Conservation (phyloP, 2,329 filamentous ascomycete genomes). For the Triangularia setosa region DNA sequence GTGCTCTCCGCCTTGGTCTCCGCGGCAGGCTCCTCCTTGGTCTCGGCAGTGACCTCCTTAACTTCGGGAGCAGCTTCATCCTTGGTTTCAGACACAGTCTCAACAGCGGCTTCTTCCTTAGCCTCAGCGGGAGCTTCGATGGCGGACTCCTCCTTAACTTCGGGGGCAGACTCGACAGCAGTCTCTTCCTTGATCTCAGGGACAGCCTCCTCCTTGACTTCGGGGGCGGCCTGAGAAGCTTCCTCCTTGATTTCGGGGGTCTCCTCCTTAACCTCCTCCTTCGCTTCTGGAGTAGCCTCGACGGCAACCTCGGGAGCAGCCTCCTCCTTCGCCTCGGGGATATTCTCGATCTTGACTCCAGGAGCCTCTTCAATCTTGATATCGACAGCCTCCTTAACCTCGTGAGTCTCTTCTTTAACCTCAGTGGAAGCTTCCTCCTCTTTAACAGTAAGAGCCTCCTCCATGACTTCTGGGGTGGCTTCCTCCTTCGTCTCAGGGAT, state of each 20-base stretch:
- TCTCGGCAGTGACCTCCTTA: constrained; percentile 3
- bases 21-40: constrained; percentile 1
- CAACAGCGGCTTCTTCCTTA: background rate
- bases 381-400: background rate
- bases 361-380: background rate
- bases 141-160: background rate
- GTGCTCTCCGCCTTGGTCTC: constrained; percentile 3
- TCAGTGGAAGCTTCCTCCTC: background rate
- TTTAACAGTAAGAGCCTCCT: background rate
- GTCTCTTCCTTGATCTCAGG: background rate
- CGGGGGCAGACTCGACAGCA: background rate
- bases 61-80: background rate
- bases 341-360: background rate
- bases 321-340: background rate
- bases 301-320: too few relatives aligned
- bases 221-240: background rate
- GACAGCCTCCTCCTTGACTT: constrained; percentile 1
- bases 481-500: background rate
- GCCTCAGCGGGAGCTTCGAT: background rate
- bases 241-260: background rate
- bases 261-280: constrained; percentile 2
- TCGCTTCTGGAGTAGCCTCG: background rate
- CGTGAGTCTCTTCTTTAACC: background rate
- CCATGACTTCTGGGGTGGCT: background rate
- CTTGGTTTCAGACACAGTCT: background rate